phyloP scores from a whole-genome alignment of 805 yeast species.

The Kodamaea lidongshanica region DNA sequence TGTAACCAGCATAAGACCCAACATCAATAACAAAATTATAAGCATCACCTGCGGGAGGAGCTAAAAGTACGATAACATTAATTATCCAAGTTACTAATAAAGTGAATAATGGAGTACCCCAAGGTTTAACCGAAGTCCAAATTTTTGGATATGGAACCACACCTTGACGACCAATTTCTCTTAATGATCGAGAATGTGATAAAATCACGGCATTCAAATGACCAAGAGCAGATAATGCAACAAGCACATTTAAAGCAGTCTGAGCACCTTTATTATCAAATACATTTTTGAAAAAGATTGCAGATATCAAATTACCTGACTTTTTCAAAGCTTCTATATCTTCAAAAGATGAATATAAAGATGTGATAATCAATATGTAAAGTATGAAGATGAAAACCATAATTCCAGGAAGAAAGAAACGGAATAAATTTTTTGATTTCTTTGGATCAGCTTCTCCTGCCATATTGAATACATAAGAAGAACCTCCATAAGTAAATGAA shows the following conservation, averaged over 20 bases:
- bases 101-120: slow-evolving; percentile 26
- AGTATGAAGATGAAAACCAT: slow-evolving; percentile 25
- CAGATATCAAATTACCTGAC: slow-evolving; percentile 26
- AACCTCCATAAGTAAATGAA: slow-evolving; percentile 39
- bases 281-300: slow-evolving; percentile 24
- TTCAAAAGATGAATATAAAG: slow-evolving; percentile 25
- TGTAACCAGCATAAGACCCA: slow-evolving; percentile 24
- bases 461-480: slow-evolving; percentile 33
- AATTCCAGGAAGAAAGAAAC: slow-evolving; percentile 24
- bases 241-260: slow-evolving; percentile 21
- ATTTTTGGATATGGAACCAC: slow-evolving; percentile 23
- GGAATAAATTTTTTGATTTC: slow-evolving; percentile 21
- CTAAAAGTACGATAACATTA: slow-evolving; percentile 22
- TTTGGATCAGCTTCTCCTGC: slow-evolving; percentile 25
- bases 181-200: slow-evolving; percentile 25
- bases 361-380: slow-evolving; percentile 29
- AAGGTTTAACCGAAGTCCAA: slow-evolving; percentile 28
- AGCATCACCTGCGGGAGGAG: slow-evolving; percentile 33
- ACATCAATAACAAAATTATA: slow-evolving; percentile 28
- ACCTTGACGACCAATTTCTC: slow-evolving; percentile 32
- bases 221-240: slow-evolving; percentile 28
- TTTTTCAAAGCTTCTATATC: slow-evolving; percentile 17
- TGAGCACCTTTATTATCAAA: slow-evolving; percentile 23
- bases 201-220: slow-evolving; percentile 24
- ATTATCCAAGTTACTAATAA: slow-evolving; percentile 19